phyloP scores from a whole-genome alignment of 192 early-diverging fungal species.

The Glomus cerebriforme region DNA sequence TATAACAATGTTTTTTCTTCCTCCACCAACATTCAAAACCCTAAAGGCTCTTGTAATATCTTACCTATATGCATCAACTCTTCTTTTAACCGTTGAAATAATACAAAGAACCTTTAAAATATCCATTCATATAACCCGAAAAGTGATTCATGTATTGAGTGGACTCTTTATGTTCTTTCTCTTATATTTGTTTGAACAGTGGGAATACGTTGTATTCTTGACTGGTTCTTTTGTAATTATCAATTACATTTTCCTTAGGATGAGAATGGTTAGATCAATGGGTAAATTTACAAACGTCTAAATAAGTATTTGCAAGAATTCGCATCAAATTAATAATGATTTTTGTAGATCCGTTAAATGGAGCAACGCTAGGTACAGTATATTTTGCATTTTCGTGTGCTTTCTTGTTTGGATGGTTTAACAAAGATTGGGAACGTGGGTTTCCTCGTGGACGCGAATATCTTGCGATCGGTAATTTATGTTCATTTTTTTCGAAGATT shows the following conservation, averaged over 20 bases:
- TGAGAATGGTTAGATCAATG: conserved; percentile 13
- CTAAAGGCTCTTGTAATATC: neutral
- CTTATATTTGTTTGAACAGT: conserved; percentile 35
- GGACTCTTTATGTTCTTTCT: conserved; percentile 24
- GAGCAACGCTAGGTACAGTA: conserved; percentile 33
- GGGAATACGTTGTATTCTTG: conserved; percentile 32
- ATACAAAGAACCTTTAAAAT: neutral
- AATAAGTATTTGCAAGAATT: neutral
- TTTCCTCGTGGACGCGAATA: conserved; percentile 25
- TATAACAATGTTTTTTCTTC: neutral
- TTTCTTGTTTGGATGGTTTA: conserved; percentile 14
- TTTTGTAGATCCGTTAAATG: conserved; percentile 13
- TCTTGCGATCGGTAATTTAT: conserved; percentile 12
- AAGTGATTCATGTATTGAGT: conserved; percentile 33
- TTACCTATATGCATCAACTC: neutral
- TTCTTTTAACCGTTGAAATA: conserved; percentile 16
- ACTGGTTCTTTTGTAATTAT: neutral
- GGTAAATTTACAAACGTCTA: neutral
- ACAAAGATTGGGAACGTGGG: conserved; percentile 22
- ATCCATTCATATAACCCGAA: conserved; percentile 24
- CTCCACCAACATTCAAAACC: neutral
- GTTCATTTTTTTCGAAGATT: no score
- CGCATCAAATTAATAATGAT: neutral
- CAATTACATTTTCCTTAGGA: neutral
- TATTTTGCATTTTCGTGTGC: conserved; percentile 35